These are phyloP conservation scores for Xylaria polymorpha DNA, from an alignment of 2,329 filamentous ascomycete genomes.

Conservation along the genomic window DNA sequence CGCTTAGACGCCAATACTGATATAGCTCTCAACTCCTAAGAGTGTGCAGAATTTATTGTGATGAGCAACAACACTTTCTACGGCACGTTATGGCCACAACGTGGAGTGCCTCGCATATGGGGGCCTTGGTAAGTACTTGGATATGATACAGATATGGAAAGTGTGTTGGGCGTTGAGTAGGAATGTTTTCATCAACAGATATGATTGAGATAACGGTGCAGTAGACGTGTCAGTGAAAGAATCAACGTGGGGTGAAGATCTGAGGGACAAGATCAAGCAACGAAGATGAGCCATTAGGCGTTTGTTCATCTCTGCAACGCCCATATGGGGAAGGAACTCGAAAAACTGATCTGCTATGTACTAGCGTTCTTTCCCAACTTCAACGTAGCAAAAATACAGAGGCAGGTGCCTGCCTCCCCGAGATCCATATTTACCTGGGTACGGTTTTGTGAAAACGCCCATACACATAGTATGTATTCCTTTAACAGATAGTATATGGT, in stretches of 20 bases:
- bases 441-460: neutral
- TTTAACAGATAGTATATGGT: neutral
- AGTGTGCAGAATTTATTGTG: neutral
- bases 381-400: neutral
- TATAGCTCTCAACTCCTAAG: neutral
- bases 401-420: neutral
- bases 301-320: neutral
- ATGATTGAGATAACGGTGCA: neutral
- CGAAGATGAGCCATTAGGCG: neutral
- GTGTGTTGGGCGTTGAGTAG: neutral
- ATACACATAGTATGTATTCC: neutral
- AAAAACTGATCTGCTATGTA: neutral
- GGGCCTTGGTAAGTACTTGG: neutral
- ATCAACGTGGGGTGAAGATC: neutral
- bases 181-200: neutral
- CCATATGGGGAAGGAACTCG: slow-evolving; percentile 7
- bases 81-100: neutral
- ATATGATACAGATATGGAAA: neutral
- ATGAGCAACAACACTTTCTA: neutral
- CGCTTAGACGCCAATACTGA: neutral
- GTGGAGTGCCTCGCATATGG: neutral
- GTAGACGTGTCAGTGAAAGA: neutral
- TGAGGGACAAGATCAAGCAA: neutral
- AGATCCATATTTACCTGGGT: neutral
- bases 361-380: slow-evolving; percentile 1